Percentiles rank a stretch among this genome's conserved stretches.
Conservation (phyloP, 257 asterid species). For the Echites panduratus region DNA sequence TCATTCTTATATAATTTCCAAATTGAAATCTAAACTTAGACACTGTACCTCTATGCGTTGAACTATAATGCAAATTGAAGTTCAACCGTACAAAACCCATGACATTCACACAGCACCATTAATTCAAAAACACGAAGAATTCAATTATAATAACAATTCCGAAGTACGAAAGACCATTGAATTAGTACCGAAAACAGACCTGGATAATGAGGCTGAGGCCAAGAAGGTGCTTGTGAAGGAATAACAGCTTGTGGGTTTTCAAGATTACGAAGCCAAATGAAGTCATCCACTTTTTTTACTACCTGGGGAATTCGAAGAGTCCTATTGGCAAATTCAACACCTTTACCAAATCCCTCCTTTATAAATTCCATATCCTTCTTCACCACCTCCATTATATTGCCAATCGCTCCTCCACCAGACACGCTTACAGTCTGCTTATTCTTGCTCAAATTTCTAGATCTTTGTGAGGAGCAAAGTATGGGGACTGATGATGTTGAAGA, state of each 20-base stretch:
- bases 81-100: neutral
- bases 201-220: slow-evolving; percentile 87
- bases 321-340: slow-evolving; percentile 66
- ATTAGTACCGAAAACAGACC: slow-evolving; percentile 23
- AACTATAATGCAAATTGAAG: neutral
- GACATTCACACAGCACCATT: neutral
- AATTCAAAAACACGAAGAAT: neutral
- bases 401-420: slow-evolving; percentile 30
- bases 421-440: slow-evolving; percentile 25
- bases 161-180: neutral
- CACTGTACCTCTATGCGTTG: neutral
- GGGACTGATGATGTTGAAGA: slow-evolving; percentile 25
- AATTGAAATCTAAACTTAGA: neutral
- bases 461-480: slow-evolving; percentile 21
- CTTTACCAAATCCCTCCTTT: slow-evolving; percentile 45
- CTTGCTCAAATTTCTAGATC: slow-evolving; percentile 19
- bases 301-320: slow-evolving; percentile 53
- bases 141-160: neutral
- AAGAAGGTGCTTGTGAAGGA: slow-evolving; percentile 33
- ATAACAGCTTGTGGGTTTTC: slow-evolving; percentile 46
- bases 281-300: slow-evolving; percentile 57
- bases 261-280: slow-evolving; percentile 70
- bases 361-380: slow-evolving; percentile 52
- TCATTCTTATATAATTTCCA: neutral
- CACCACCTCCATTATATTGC: slow-evolving; percentile 49